A percentile compares a stretch with the other conserved stretches of the same genome.
phyloP scores from a whole-genome alignment of 1,139 yeast species.

The Suhomyces atakaporum region DNA sequence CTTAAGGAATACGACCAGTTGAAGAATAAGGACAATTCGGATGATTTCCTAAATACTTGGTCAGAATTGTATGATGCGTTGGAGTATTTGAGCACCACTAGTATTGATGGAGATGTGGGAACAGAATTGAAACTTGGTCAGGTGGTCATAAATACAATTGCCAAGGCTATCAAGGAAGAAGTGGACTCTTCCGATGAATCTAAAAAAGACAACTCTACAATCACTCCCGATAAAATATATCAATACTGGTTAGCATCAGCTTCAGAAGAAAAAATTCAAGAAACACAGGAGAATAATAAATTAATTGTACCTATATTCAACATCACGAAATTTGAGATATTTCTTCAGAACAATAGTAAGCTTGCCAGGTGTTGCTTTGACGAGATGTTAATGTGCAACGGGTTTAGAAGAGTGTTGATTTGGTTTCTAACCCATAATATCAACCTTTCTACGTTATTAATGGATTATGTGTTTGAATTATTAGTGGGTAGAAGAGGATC shows the following conservation, averaged over 20 bases:
- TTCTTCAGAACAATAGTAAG: constrained; percentile 38
- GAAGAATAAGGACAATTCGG: constrained; percentile 24
- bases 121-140: constrained; percentile 39
- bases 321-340: constrained; percentile 39
- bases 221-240: constrained; percentile 54
- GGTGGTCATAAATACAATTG: constrained; percentile 49
- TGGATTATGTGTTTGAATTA: constrained; percentile 63
- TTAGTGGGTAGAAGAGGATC: constrained; percentile 56
- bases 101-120: constrained; percentile 29
- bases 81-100: constrained; percentile 26
- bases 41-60: constrained; percentile 35
- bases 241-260: constrained; percentile 43
- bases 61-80: constrained; percentile 32
- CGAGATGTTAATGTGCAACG: constrained; percentile 67
- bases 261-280: constrained; percentile 26
- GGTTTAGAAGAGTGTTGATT: constrained; percentile 60
- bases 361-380: constrained; percentile 59
- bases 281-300: constrained; percentile 31
- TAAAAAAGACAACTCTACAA: constrained; percentile 15
- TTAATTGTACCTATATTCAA: constrained; percentile 44
- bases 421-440: constrained; percentile 67
- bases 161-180: constrained; percentile 51
- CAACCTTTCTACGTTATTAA: constrained; percentile 50
- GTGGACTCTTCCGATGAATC: constrained; percentile 9
- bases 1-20: constrained; percentile 20